A percentile compares a stretch with the other conserved stretches of the same genome.
These are phyloP conservation scores for Naumovozyma baii DNA, from an alignment of 805 yeast genomes.

Conservation along the genomic window DNA sequence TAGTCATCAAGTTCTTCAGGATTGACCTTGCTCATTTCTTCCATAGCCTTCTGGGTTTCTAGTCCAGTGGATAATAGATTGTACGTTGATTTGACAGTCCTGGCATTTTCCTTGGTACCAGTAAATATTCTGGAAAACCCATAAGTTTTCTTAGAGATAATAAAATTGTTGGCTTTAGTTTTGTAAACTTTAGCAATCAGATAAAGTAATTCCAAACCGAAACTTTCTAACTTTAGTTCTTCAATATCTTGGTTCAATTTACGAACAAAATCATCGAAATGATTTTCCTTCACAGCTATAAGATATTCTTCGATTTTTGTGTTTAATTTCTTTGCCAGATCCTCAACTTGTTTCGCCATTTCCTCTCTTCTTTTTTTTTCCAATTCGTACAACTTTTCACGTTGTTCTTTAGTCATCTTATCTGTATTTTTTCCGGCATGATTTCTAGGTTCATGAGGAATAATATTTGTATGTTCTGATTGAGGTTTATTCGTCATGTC, in stretches of 20 bases:
- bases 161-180: conserved; percentile 61
- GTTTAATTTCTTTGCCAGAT: conserved; percentile 41
- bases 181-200: conserved; percentile 74
- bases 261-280: conserved; percentile 39
- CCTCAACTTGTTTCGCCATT: conserved; percentile 40
- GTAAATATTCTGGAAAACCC: conserved; percentile 83
- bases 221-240: conserved; percentile 85
- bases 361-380: conserved; percentile 47
- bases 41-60: conserved; percentile 76
- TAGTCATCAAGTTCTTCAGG: conserved; percentile 47
- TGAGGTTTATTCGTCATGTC: conserved; percentile 4
- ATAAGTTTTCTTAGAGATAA: conserved; percentile 68
- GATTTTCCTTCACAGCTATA: conserved; percentile 39
- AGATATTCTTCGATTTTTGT: conserved; percentile 37
- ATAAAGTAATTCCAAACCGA: conserved; percentile 81
- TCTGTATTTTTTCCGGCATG: conserved; percentile 21
- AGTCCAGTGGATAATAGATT: conserved; percentile 73
- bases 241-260: conserved; percentile 57
- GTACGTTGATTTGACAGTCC: conserved; percentile 73
- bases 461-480: conserved; percentile 8
- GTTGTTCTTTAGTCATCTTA: conserved; percentile 32
- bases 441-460: conserved; percentile 30
- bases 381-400: conserved; percentile 42
- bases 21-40: conserved; percentile 64
- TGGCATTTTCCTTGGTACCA: conserved; percentile 74